Conservation (phyloP, 192 early-diverging fungal genomes). For the Geosiphon pyriformis region DNA sequence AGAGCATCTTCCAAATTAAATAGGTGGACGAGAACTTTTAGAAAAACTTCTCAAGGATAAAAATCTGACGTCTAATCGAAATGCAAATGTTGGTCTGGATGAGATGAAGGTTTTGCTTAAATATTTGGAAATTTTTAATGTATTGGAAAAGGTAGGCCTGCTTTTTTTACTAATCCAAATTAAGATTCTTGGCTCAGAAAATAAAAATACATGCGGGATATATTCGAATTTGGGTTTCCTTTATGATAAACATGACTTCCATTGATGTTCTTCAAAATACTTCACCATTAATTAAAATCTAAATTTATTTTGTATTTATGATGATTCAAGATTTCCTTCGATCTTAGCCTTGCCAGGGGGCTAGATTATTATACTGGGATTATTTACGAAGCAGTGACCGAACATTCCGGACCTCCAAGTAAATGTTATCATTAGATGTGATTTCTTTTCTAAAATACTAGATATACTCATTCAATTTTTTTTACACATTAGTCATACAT, state of each 20-base stretch:
- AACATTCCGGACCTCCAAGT: constrained; percentile 52
- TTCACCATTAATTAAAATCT: no score
- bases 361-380: constrained; percentile 99
- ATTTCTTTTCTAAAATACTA: neutral
- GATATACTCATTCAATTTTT: neutral
- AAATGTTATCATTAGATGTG: constrained; percentile 14
- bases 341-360: constrained; percentile 93
- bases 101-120: constrained; percentile 84
- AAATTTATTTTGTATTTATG: no score
- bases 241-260: no score
- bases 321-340: constrained; percentile 85
- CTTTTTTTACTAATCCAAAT: no score
- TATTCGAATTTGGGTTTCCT: no score
- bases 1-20: neutral
- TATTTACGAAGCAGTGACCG: constrained; percentile 92
- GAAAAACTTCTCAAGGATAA: constrained; percentile 62
- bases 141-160: constrained; percentile 49
- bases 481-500: constrained; percentile 38
- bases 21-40: constrained; percentile 71
- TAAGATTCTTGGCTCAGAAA: no score
- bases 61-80: constrained; percentile 57
- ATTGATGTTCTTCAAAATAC: no score
- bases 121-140: constrained; percentile 77
- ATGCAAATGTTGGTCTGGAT: constrained; percentile 70
- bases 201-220: no score